Evolutionary conservation across 257 asterid genomes (phyloP).

Genomic region (Scutellaria barbata): DNA sequence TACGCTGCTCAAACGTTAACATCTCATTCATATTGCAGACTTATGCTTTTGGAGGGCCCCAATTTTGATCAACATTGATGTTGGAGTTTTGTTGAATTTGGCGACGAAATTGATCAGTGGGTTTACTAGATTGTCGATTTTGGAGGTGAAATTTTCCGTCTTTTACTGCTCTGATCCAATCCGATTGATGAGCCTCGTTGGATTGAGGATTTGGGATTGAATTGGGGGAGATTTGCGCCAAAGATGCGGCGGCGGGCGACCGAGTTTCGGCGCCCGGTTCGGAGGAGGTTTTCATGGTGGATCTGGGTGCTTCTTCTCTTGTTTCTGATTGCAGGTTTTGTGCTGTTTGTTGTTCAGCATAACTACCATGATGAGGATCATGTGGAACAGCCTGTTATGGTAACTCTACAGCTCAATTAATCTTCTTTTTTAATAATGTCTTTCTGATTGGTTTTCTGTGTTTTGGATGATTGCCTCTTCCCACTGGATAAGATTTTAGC

Average conservation of each 20-base stretch:
- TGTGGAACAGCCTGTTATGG: conserved; percentile 65
- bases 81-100: conserved; percentile 35
- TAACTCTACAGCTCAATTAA: conserved; percentile 26
- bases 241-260: conserved; percentile 95
- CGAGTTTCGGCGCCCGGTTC: conserved; percentile 90
- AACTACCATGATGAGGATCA: conserved; percentile 58
- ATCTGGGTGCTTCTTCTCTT: conserved; percentile 74
- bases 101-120: conserved; percentile 33
- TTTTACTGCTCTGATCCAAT: conserved; percentile 40
- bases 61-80: conserved; percentile 21
- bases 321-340: conserved; percentile 61
- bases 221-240: conserved; percentile 44
- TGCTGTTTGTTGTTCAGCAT: conserved; percentile 72
- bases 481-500: not conserved
- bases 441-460: conserved; percentile 2
- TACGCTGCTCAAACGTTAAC: not conserved
- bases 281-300: conserved; percentile 75
- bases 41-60: conserved; percentile 17
- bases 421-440: not conserved
- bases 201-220: conserved; percentile 44
- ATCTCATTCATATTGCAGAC: conserved; percentile 19
- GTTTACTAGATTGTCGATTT: conserved; percentile 37
- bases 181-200: conserved; percentile 38
- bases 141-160: conserved; percentile 33
- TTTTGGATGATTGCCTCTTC: conserved; percentile 8